A percentile compares a stretch with the other conserved stretches of the same genome.
phyloP scores from a whole-genome alignment of 2,329 filamentous ascomycete species.

The Colletotrichum falcatum region DNA sequence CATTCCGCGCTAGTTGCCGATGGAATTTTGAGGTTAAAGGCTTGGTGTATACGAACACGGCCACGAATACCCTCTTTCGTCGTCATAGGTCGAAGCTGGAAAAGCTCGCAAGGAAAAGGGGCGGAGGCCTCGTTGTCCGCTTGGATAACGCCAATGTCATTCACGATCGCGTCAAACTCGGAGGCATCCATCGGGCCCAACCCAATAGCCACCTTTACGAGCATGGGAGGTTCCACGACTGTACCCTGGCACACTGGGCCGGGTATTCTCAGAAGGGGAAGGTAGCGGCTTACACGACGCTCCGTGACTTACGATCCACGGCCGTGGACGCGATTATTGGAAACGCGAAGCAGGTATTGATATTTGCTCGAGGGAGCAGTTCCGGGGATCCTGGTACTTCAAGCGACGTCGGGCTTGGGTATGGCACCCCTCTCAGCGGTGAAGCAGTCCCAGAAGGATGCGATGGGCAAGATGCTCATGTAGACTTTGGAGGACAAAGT shows the following conservation, averaged over 20 bases:
- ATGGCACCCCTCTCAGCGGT: no score
- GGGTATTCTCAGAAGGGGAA: not conserved
- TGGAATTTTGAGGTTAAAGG: not conserved
- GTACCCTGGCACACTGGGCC: not conserved
- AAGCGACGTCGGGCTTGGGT: no score
- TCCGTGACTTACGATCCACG: not conserved
- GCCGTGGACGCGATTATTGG: not conserved
- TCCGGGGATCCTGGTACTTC: not conserved
- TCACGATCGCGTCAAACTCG: not conserved
- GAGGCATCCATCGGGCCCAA: not conserved
- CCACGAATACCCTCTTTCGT: not conserved
- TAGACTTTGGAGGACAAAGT: not conserved
- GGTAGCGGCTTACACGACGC: not conserved
- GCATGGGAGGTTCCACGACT: not conserved
- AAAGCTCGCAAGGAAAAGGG: no score
- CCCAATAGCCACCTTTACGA: not conserved
- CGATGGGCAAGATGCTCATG: not conserved
- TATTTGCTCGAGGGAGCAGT: not conserved
- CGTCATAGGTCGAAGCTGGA: no score
- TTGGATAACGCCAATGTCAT: no score
- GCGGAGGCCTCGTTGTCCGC: no score
- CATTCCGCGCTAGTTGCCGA: not conserved
- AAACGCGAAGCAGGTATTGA: not conserved
- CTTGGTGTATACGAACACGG: not conserved
- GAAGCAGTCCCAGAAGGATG: not conserved